Percentiles rank a stretch among this genome's conserved stretches.
Conservation (phyloP, 352 stramenopile species). For the Globisporangium camurandrum region DNA sequence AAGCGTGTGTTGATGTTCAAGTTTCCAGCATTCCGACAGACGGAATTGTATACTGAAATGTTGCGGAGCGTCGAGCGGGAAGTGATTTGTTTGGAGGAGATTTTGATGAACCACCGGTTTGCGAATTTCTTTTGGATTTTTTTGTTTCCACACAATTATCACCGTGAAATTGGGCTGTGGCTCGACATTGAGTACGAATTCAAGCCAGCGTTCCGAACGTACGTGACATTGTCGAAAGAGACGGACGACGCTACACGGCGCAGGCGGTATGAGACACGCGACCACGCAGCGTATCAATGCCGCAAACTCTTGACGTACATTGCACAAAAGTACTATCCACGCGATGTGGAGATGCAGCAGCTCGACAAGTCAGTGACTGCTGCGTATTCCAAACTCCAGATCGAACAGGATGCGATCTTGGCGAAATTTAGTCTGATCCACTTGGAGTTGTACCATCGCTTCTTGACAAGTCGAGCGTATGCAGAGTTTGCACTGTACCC, state of each 20-base stretch:
- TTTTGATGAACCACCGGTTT: slow-evolving; percentile 84
- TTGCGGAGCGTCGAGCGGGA: slow-evolving; percentile 68
- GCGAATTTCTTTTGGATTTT: slow-evolving; percentile 89
- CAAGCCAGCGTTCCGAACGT: slow-evolving; percentile 71
- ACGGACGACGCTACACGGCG: no score
- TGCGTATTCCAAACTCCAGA: slow-evolving; percentile 55
- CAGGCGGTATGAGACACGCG: slow-evolving; percentile 45
- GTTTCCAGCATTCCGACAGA: slow-evolving; percentile 76
- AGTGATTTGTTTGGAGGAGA: slow-evolving; percentile 77
- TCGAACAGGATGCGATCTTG: slow-evolving; percentile 77
- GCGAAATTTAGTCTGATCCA: slow-evolving; percentile 84
- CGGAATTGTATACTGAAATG: slow-evolving; percentile 77
- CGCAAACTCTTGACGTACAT: slow-evolving; percentile 77
- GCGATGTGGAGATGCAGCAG: slow-evolving; percentile 64
- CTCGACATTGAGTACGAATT: slow-evolving; percentile 86
- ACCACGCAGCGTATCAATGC: slow-evolving; percentile 52
- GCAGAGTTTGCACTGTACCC: slow-evolving; percentile 81
- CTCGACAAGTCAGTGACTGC: slow-evolving; percentile 61
- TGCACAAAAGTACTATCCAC: slow-evolving; percentile 77
- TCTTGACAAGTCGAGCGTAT: slow-evolving; percentile 77
- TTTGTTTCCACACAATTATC: slow-evolving; percentile 83
- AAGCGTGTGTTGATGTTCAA: slow-evolving; percentile 75
- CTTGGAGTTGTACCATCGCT: slow-evolving; percentile 78
- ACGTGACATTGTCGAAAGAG: slow-evolving; percentile 56
- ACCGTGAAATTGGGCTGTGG: slow-evolving; percentile 80